Evolutionary conservation across 148 eudicot species (phyloP).

Genomic region (Arbutus unedo): DNA sequence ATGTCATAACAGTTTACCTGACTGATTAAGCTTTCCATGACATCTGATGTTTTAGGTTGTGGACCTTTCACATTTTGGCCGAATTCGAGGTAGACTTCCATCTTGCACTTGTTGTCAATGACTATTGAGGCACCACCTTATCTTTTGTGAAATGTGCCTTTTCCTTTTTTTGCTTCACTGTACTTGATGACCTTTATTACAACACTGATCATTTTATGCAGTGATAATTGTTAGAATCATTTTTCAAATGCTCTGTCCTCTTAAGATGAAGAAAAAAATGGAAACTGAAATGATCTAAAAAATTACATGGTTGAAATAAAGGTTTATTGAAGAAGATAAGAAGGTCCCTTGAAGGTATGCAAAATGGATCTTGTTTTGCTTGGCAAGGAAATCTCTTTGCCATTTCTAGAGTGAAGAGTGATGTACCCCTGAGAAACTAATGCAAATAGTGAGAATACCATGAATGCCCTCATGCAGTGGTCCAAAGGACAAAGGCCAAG

Average conservation of each 20-base stretch:
- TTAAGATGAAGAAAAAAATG: not conserved
- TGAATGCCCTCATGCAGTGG: too few relatives aligned
- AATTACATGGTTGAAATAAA: not conserved
- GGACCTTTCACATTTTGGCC: conserved; percentile 67
- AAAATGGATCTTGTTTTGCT: too few relatives aligned
- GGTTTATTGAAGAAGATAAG: too few relatives aligned
- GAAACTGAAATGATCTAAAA: not conserved
- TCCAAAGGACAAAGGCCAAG: too few relatives aligned
- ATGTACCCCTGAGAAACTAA: not conserved
- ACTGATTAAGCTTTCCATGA: not conserved
- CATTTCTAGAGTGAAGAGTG: not conserved
- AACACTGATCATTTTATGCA: not conserved
- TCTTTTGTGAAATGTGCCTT: not conserved
- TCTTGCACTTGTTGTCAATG: not conserved
- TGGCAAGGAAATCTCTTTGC: not conserved
- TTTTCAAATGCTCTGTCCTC: not conserved
- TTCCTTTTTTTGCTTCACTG: not conserved
- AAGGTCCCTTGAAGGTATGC: too few relatives aligned
- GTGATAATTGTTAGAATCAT: not conserved
- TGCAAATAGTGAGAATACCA: not conserved
- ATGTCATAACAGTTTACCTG: not conserved
- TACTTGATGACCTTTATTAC: not conserved
- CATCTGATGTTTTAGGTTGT: conserved; percentile 38
- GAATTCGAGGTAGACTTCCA: conserved; percentile 53
- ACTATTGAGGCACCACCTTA: not conserved